phyloP scores from a whole-genome alignment of 305 asterid species.

The Andrographis paniculata region DNA sequence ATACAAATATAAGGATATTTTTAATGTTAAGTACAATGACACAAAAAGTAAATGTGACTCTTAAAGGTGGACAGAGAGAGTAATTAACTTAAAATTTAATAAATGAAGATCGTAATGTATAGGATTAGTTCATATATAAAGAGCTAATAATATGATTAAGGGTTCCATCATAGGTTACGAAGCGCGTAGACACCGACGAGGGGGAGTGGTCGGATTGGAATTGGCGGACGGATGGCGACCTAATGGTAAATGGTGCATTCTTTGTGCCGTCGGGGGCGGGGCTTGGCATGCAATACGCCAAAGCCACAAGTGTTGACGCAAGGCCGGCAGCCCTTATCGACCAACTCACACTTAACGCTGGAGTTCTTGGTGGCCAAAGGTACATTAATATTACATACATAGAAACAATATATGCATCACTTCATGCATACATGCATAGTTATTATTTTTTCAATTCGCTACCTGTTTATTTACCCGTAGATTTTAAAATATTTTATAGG shows the following conservation, averaged over 20 bases:
- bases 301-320: constrained; percentile 43
- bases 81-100: too few relatives aligned
- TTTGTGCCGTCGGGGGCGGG: constrained; percentile 71
- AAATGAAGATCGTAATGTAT: too few relatives aligned
- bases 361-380: constrained; percentile 59
- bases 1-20: too few relatives aligned
- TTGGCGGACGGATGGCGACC: constrained; percentile 69
- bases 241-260: constrained; percentile 61
- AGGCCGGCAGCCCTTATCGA: constrained; percentile 44
- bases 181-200: constrained; percentile 42
- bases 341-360: constrained; percentile 57
- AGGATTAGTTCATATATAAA: background rate
- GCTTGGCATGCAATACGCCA: constrained; percentile 34
- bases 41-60: too few relatives aligned
- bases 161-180: constrained; percentile 38
- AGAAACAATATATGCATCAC: too few relatives aligned
- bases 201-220: constrained; percentile 63
- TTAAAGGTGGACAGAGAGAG: too few relatives aligned
- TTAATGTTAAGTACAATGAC: too few relatives aligned
- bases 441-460: too few relatives aligned
- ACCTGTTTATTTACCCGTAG: too few relatives aligned
- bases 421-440: too few relatives aligned
- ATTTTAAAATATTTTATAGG: too few relatives aligned
- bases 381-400: too few relatives aligned
- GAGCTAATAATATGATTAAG: background rate